Evolutionary conservation across 1,139 yeast species (phyloP), one percentile per base, ranked within the genome.

Genomic region (Geotrichum candidum): DNA sequence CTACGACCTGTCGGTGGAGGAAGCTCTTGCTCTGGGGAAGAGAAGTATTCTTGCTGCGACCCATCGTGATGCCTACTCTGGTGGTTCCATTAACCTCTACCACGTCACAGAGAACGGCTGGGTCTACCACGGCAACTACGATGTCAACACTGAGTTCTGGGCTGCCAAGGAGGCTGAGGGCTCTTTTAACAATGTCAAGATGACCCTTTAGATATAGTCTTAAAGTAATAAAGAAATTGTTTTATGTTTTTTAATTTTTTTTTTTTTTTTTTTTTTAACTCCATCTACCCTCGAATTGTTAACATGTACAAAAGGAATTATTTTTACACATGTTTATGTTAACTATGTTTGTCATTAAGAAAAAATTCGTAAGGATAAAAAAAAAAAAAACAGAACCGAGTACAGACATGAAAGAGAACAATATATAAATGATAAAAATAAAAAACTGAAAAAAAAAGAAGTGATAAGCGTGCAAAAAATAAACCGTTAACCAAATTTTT

Each of bases 11-110:
- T 73, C 88, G 0, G 95, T 89, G 9, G 98, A 94, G 67, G 98
- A 94, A 65, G 99, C 99, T 3, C 82, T 95, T 67, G 89, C 88
- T 70, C 82, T 94, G 67, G 99, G 99, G 67, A 92, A 92, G 78
- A 86, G 99, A 77, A 87, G 96, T 63, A 94, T 94, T 71, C 82
- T 94, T 69, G 99, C 99, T 53, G 99, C 99, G 60, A 88, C 98
- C 50, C 99, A 94, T 74, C 87, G 99, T 81, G 99, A 94, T 76
- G 99, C 99, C 13, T 95, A 82, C 78, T 91, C 98, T 61, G 99
- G 99, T 81, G 99, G 99, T 70, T 88, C 96, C 1, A 85, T 92
- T 67, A 94, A 94, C 75, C 80, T 94, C 71, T 94, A 87, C 75
- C 99, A 94, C 73, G 94, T 94, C 64, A 88, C 95, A 53, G 97